phyloP scores from a whole-genome alignment of 768 basidiomycete genomes.

The Pisolithus orientalis region DNA sequence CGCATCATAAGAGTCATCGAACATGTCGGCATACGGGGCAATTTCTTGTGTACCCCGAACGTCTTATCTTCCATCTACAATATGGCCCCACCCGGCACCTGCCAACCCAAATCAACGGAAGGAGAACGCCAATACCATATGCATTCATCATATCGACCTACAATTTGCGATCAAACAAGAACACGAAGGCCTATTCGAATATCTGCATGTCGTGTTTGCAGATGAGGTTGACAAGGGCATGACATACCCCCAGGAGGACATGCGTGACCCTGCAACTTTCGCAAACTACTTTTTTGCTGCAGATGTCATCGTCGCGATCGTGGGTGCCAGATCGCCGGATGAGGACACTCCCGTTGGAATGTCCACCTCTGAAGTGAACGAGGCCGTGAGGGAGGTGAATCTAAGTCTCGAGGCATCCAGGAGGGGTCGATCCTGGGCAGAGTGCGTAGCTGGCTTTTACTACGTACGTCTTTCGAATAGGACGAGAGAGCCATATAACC shows the following conservation, averaged over 20 bases:
- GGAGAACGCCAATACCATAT: background rate
- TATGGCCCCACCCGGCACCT: slow-evolving; percentile 35
- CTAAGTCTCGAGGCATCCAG: slow-evolving; percentile 38
- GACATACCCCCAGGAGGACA: slow-evolving; percentile 83
- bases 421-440: slow-evolving; percentile 53
- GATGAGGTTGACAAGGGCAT: slow-evolving; percentile 66
- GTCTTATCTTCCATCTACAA: slow-evolving; percentile 38
- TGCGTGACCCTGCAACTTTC: slow-evolving; percentile 49
- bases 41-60: slow-evolving; percentile 32
- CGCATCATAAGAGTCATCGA: background rate
- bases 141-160: slow-evolving; percentile 33
- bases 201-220: slow-evolving; percentile 60
- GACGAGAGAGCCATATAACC: slow-evolving; percentile 1
- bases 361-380: slow-evolving; percentile 10
- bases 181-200: slow-evolving; percentile 48
- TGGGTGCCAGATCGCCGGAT: slow-evolving; percentile 12
- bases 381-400: slow-evolving; percentile 12
- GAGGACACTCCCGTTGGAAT: slow-evolving; percentile 6
- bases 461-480: slow-evolving; percentile 44
- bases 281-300: slow-evolving; percentile 71
- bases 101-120: slow-evolving; percentile 2
- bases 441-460: slow-evolving; percentile 71
- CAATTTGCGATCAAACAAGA: slow-evolving; percentile 17
- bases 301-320: slow-evolving; percentile 68
- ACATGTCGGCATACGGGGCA: slow-evolving; percentile 72